Evolutionary conservation across 306 rosid genomes (phyloP), one percentile per base, ranked within the genome.

Genomic region (Canavalia gladiata): DNA sequence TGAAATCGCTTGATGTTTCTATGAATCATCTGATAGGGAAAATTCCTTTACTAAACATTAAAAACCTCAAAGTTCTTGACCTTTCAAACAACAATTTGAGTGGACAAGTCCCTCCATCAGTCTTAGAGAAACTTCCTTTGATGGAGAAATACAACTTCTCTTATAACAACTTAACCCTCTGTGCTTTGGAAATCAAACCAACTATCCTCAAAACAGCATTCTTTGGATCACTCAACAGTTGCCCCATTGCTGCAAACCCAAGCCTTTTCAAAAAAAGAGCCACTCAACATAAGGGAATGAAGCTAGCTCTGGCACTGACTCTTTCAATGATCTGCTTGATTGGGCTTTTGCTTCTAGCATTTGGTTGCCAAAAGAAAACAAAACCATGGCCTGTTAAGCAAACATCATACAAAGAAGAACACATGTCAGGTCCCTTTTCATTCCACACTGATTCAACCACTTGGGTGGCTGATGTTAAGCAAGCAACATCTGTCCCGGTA

Each of bases 381-480:
- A 87, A 89, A 60, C 75, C 74, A 74, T 89, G 97, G 98, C 87
- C 75, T 25, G 90, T 88, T 31, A 94, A 92, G 84, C 97, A 90
- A 77, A 7, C 75, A 43, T 88, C 97, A 7, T 84, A 75, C 86
- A 92, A 84, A 77, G 98, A 94, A 84, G 97, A 90, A 47, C 92
- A 87, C 51, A 80, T 94, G 73, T 94, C 97, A 1, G 98, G 97
- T 37, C 98, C 98, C 78, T 94, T 94, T 29, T 94, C 98, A 8
- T 94, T 94, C 88, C 90, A 89, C 81, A 94, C 98, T 0, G 98
- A 94, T 79, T 92, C 95, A 10, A 92, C 98, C 31, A 92, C 95
- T 18, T 94, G 98, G 98, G 95, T 92, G 85, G 98, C 98, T 43
- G 98, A 94, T 86, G 97, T 94, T 56, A 94, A 94, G 90, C 95